Base-by-base conservation (phyloP, 495 filamentous ascomycete genomes). In the Xylaria curta region DNA sequence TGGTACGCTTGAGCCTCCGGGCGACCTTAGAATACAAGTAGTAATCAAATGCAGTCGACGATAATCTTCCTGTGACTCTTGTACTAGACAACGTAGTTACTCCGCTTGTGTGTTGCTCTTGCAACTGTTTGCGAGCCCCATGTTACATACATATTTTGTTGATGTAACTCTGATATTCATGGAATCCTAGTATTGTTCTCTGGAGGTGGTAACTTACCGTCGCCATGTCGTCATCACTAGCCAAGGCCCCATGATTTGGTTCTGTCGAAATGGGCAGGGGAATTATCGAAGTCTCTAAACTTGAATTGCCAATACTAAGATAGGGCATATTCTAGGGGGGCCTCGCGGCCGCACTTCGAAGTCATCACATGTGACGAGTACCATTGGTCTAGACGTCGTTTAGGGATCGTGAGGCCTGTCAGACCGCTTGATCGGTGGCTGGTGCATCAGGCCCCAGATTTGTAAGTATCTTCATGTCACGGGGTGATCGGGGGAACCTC, bases 391-490 rank as follows among this genome's bases (percentile, higher is more conserved):
- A 12, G 58, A 21, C 58, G 19, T 10, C 6, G 19, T 21, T 28
- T 8, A 63, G 19, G 60, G 38, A 44, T 63, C 13, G 60, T 44
- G 36, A 44, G 21, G 60, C 38, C 12, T 63, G 38, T 63, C 38
- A 28, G 21, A 8, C 26, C 38, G 9, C 60, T 44, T 21, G 13
- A 2, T 28, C 17, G 21, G 12, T 33, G 36, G 28, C 21, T 63
- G 28, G 33, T 33, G 33, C 31, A 59, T 33, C 28, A 38, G 31
- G 56, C 9, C 17, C 31, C 13, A 7, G 33, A 38, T 60, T 60
- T 28, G 28, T 9, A 38, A 60, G 58, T 38, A 38, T 60, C 58
- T 21, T 12, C 58, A 60, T 38, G 38, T 38, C 31, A 60, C 31
- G 17, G 9, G n/a, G 58, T 28, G 28, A n/a, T 21, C 58, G 7